A percentile compares a stretch with the other conserved stretches of the same genome.
phyloP scores from a whole-genome alignment of 140 eudicot species.

The Stevia rebaudiana region DNA sequence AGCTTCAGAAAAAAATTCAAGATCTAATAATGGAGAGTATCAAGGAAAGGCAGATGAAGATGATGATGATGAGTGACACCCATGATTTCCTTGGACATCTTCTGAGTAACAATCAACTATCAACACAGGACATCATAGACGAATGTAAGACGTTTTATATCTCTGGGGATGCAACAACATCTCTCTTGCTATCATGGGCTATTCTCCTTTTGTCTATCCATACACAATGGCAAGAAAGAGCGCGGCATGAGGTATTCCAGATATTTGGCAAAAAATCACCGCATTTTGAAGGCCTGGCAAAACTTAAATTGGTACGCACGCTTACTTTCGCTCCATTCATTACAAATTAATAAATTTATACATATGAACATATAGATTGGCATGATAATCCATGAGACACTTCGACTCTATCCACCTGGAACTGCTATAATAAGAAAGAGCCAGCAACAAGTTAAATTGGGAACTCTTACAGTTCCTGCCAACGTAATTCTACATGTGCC shows the following conservation, averaged over 20 bases:
- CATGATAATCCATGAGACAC: constrained; percentile 8
- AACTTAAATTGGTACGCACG: not conserved
- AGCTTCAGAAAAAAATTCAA: not conserved
- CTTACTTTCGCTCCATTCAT: no score
- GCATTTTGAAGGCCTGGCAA: not conserved
- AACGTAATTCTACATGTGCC: constrained; percentile 1
- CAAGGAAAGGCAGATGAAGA: not conserved
- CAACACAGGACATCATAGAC: constrained; percentile 8
- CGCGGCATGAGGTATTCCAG: not conserved
- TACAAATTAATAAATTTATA: no score
- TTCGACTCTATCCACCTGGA: constrained; percentile 15
- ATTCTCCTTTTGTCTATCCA: constrained; percentile 2
- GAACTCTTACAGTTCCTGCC: not conserved
- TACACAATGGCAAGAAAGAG: constrained; percentile 13
- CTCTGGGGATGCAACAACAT: not conserved
- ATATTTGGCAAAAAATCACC: constrained; percentile 2
- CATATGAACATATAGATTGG: not conserved
- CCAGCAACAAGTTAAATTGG: not conserved
- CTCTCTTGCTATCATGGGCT: constrained; percentile 1
- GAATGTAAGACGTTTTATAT: constrained; percentile 9
- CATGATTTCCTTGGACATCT: constrained; percentile 10
- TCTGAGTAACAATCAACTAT: not conserved
- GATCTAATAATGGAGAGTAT: not conserved
- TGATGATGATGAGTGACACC: not conserved
- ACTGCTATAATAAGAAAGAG: constrained; percentile 10